phyloP scores from a whole-genome alignment of 2,329 filamentous ascomycete species.

The Mariannaea elegans region DNA sequence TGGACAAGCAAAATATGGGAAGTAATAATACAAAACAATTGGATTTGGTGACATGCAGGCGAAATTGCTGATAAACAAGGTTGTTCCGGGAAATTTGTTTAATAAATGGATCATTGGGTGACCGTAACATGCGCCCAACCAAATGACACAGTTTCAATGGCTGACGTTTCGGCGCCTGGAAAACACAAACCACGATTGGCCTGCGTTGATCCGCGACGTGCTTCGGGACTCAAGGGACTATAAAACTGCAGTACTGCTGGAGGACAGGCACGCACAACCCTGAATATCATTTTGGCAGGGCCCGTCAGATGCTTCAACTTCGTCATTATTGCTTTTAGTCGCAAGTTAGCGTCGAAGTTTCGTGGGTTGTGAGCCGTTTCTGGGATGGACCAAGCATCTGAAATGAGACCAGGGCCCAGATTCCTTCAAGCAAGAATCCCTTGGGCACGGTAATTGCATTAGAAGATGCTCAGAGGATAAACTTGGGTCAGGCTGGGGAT shows the following conservation, averaged over 20 bases:
- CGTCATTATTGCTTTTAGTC: constrained; percentile 40
- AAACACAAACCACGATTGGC: constrained; percentile 1
- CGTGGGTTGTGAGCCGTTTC: constrained; percentile 38
- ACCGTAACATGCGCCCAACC: not conserved
- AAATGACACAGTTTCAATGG: constrained; percentile 2
- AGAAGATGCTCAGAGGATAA: constrained; percentile 20
- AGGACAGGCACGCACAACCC: constrained; percentile 3
- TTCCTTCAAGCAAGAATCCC: constrained; percentile 25
- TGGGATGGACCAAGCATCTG: constrained; percentile 32
- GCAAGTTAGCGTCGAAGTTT: constrained; percentile 35
- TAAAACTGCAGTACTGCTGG: not conserved
- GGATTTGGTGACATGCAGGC: not conserved
- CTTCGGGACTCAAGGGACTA: not conserved
- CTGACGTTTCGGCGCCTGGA: not conserved
- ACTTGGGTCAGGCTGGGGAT: constrained; percentile 27
- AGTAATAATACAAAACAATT: not conserved
- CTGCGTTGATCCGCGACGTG: not conserved
- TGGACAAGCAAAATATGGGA: no score
- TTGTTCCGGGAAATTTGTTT: not conserved
- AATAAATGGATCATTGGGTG: not conserved
- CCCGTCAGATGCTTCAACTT: constrained; percentile 33
- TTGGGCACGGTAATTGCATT: constrained; percentile 24
- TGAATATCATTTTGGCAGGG: constrained; percentile 15
- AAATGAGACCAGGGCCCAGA: constrained; percentile 26
- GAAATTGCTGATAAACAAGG: not conserved